Evolutionary conservation across 2,329 filamentous ascomycete species (phyloP).

Genomic region (Dothistroma pini): DNA sequence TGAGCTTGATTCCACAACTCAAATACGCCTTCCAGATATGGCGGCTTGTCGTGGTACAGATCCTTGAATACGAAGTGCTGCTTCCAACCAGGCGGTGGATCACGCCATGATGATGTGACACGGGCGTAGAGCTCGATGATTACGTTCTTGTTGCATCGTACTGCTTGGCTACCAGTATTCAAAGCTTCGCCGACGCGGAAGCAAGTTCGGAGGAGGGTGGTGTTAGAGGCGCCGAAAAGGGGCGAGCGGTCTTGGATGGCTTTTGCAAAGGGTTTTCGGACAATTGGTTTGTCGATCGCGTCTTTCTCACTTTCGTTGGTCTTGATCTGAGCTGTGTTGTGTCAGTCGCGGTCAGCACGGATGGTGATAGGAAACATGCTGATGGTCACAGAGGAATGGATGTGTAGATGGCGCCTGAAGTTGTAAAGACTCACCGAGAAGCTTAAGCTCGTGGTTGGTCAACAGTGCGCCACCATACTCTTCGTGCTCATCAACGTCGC

Average conservation of each 20-base stretch:
- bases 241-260: conserved; percentile 51
- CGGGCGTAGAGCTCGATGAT: conserved; percentile 62
- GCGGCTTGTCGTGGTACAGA: conserved; percentile 57
- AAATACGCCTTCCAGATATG: conserved; percentile 49
- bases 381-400: neutral
- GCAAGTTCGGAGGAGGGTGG: conserved; percentile 5
- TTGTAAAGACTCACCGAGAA: conserved; percentile 21
- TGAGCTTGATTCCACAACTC: conserved; percentile 45
- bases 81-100: conserved; percentile 39
- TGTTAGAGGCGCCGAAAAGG: conserved; percentile 51
- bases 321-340: conserved; percentile 3
- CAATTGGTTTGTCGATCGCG: conserved; percentile 42
- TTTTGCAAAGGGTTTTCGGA: conserved; percentile 50
- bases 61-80: conserved; percentile 65
- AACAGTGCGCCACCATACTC: conserved; percentile 32
- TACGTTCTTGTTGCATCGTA: conserved; percentile 47
- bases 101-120: conserved; percentile 56
- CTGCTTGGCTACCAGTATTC: conserved; percentile 46
- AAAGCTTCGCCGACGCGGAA: conserved; percentile 45
- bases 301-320: conserved; percentile 1
- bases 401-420: neutral
- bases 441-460: conserved; percentile 22
- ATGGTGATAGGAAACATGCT: neutral
- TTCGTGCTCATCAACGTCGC: conserved; percentile 29
- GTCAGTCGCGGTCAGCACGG: conserved; percentile 1